phyloP scores from a whole-genome alignment of 306 rosid species.

The Hylodesmum podocarpum region DNA sequence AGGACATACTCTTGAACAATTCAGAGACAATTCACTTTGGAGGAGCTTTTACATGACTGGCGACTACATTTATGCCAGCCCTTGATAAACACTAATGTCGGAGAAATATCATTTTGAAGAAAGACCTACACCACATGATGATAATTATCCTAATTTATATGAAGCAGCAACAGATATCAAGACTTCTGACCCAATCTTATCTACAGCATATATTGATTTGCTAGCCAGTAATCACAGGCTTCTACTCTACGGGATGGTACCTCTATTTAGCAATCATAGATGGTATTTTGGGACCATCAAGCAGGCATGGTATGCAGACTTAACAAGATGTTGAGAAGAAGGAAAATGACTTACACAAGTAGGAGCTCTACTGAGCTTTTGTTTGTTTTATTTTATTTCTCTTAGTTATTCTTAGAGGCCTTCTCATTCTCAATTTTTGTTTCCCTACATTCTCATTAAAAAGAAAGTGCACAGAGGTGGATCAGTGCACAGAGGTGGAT shows the following conservation, averaged over 20 bases:
- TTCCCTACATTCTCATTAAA: neutral
- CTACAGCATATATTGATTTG: neutral
- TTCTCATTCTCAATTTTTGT: neutral
- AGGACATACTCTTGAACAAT: neutral
- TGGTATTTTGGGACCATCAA: conserved; percentile 1
- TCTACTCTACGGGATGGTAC: neutral
- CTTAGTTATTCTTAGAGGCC: neutral
- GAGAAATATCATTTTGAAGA: conserved; percentile 9
- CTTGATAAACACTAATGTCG: neutral
- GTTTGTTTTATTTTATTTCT: neutral
- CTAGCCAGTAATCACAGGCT: neutral
- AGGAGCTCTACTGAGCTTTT: neutral
- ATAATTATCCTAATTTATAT: conserved; percentile 2
- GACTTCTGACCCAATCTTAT: conserved; percentile 11
- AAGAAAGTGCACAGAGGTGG: neutral
- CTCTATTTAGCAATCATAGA: neutral
- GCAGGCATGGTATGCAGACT: neutral
- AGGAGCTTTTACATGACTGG: neutral
- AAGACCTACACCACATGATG: neutral
- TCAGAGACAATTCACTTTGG: neutral
- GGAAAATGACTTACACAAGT: neutral
- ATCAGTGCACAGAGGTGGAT: too few species aligned
- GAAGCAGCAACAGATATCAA: neutral
- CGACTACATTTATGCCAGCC: neutral
- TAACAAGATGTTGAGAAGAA: neutral